Conservation (phyloP, 108 stramenopile genomes). For the Asterionellopsis glacialis region DNA sequence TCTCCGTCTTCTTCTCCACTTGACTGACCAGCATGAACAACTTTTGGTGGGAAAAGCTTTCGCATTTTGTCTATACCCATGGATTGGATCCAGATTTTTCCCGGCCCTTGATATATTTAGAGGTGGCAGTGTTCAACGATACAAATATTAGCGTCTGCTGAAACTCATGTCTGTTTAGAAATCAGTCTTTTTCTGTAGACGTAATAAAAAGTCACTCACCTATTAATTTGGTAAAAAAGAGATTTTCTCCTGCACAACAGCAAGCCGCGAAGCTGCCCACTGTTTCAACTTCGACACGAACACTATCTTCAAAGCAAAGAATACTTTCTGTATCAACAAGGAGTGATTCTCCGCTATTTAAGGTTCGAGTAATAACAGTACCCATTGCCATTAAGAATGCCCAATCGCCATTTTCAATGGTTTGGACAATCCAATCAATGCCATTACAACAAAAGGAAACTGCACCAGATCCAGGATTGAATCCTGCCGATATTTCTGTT, state of each 20-base stretch:
- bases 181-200: too few species aligned
- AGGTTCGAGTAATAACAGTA: conserved; percentile 15
- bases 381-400: conserved; percentile 64
- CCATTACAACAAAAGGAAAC: conserved; percentile 46
- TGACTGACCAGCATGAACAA: neutral
- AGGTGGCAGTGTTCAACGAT: too few species aligned
- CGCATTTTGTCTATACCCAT: conserved; percentile 55
- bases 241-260: conserved; percentile 54
- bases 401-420: conserved; percentile 36
- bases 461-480: conserved; percentile 33
- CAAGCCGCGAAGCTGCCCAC: conserved; percentile 35
- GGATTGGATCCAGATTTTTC: conserved; percentile 45
- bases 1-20: conserved; percentile 11
- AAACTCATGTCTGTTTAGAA: too few species aligned
- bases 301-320: conserved; percentile 37
- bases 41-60: conserved; percentile 37
- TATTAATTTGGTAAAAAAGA: conserved; percentile 44
- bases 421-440: conserved; percentile 52
- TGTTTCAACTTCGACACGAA: conserved; percentile 35
- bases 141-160: too few species aligned
- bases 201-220: neutral
- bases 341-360: conserved; percentile 33
- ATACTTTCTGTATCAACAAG: conserved; percentile 42
- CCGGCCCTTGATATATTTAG: conserved; percentile 20
- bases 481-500: conserved; percentile 36